Evolutionary conservation across 305 asterid genomes (phyloP).

Genomic region (Fraxinus albicans): DNA sequence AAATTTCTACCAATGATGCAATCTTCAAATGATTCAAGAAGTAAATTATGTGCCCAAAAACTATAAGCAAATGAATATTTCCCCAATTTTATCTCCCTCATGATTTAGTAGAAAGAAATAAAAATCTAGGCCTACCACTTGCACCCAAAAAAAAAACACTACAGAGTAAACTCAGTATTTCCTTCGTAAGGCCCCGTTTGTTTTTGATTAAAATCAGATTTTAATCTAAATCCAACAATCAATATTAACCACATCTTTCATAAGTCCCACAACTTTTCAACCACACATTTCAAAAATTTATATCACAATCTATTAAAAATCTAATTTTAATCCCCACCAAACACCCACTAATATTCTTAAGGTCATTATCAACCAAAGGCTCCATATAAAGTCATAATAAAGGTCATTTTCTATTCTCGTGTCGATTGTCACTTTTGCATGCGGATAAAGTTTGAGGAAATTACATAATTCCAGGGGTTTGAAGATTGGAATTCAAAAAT

Average conservation of each 20-base stretch:
- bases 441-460: conserved; percentile 74
- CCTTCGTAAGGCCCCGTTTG: conserved; percentile 39
- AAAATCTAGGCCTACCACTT: background rate
- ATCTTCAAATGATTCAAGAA: conserved; percentile 64
- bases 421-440: conserved; percentile 89
- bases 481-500: no score
- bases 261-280: no score
- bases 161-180: conserved; percentile 57
- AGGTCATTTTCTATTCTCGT: conserved; percentile 90
- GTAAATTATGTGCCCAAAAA: conserved; percentile 32
- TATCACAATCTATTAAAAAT: no score
- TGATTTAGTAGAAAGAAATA: background rate
- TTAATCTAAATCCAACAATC: no score
- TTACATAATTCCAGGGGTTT: no score
- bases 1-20: conserved; percentile 70
- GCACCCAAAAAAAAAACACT: background rate
- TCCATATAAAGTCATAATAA: conserved; percentile 89
- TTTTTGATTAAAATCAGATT: no score
- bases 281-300: no score
- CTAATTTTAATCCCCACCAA: no score
- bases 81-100: background rate
- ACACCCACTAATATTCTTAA: conserved; percentile 82
- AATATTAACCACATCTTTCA: no score
- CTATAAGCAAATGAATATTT: conserved; percentile 13
- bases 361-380: conserved; percentile 78